Conservation (phyloP, 2,329 filamentous ascomycete genomes). For the Colletotrichum spaethianum region DNA sequence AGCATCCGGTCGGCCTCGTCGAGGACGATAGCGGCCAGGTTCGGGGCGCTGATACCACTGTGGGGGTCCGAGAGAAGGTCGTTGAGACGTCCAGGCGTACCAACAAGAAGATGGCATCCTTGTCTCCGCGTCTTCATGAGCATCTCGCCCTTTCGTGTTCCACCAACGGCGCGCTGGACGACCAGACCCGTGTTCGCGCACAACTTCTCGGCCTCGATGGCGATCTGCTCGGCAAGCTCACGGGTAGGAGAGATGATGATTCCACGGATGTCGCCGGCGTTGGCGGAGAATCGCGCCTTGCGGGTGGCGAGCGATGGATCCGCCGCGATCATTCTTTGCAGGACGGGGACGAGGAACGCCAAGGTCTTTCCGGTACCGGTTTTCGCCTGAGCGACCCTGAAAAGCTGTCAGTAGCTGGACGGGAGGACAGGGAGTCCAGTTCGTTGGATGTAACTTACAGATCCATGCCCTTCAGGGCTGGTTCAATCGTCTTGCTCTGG, state of each 20-base stretch:
- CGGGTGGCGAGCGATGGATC: slow-evolving; percentile 73
- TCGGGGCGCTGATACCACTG: slow-evolving; percentile 78
- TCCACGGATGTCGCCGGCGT: slow-evolving; percentile 74
- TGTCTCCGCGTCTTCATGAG: slow-evolving; percentile 77
- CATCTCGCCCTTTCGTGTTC: slow-evolving; percentile 82
- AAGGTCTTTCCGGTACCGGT: slow-evolving; percentile 98
- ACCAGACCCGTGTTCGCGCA: slow-evolving; percentile 75
- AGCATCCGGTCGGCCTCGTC: slow-evolving; percentile 99
- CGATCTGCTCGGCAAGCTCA: slow-evolving; percentile 86
- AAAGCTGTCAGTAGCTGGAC: slow-evolving; percentile 43
- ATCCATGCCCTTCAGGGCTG: slow-evolving; percentile 84
- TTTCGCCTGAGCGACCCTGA: slow-evolving; percentile 90
- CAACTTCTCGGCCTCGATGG: slow-evolving; percentile 81
- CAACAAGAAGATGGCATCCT: slow-evolving; percentile 91
- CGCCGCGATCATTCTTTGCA: slow-evolving; percentile 81
- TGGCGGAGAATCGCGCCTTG: slow-evolving; percentile 51
- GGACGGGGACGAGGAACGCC: slow-evolving; percentile 88
- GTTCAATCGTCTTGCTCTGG: slow-evolving; percentile 85
- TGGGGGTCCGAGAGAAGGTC: slow-evolving; percentile 81
- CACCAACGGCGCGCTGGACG: slow-evolving; percentile 87
- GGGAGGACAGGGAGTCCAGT: slow-evolving; percentile 5
- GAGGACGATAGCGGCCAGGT: slow-evolving; percentile 92
- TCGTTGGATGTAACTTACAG: slow-evolving; percentile 73
- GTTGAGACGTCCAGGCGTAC: slow-evolving; percentile 88
- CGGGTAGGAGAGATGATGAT: slow-evolving; percentile 85